Conservation (phyloP, 2,329 filamentous ascomycete species). For the Alternaria triticina region DNA sequence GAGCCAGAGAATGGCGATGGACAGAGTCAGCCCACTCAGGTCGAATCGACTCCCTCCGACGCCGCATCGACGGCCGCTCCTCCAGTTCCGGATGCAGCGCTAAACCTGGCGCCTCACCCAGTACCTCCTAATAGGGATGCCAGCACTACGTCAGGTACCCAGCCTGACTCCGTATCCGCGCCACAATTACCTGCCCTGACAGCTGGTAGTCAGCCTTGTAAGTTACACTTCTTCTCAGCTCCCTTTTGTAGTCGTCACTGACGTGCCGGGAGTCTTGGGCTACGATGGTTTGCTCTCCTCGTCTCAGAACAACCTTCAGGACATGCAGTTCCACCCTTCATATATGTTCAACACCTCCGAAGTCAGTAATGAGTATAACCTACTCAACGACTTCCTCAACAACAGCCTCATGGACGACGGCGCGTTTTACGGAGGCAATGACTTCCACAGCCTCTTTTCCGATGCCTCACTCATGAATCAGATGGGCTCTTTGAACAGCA, state of each 20-base stretch:
- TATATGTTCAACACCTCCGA: constrained; percentile 96
- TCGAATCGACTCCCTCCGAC: constrained; percentile 41
- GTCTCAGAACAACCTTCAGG: constrained; percentile 83
- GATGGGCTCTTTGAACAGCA: constrained; percentile 49
- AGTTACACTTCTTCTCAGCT: constrained; percentile 54
- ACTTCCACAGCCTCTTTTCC: constrained; percentile 61
- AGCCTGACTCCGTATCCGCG: constrained; percentile 72
- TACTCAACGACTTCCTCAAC: constrained; percentile 95
- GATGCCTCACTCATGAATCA: constrained; percentile 62
- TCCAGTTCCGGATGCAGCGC: constrained; percentile 45
- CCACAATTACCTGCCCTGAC: constrained; percentile 67
- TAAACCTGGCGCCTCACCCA: constrained; percentile 46
- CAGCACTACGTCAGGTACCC: constrained; percentile 68
- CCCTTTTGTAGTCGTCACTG: constrained; percentile 28
- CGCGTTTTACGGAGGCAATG: constrained; percentile 50
- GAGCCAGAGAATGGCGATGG: constrained; percentile 48
- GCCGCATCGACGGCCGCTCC: constrained; percentile 32
- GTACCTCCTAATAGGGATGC: constrained; percentile 43
- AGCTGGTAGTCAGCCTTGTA: constrained; percentile 76
- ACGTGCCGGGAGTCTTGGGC: constrained; percentile 67
- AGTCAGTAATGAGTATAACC: constrained; percentile 94
- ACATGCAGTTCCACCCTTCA: constrained; percentile 91
- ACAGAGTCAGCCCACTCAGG: constrained; percentile 39
- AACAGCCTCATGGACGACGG: constrained; percentile 83
- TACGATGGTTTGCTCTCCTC: constrained; percentile 81